Percentiles rank a stretch among this genome's conserved stretches.
Evolutionary conservation across 805 yeast genomes (phyloP).

Genomic region (Candida caryicola): DNA sequence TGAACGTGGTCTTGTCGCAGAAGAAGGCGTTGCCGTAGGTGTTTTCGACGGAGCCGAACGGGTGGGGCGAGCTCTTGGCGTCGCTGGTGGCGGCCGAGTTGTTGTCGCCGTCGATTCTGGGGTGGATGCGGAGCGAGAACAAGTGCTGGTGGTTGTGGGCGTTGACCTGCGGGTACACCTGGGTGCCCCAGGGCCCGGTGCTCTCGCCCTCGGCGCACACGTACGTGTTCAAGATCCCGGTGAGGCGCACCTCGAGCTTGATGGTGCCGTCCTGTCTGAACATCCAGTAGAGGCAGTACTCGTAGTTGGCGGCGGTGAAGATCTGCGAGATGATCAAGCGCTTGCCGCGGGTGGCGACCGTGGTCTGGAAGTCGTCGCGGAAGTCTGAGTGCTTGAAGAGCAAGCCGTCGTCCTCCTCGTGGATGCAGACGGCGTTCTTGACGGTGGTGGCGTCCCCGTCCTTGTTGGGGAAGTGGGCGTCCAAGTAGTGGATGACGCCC

Average conservation of each 20-base stretch:
- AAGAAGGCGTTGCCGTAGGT: conserved; percentile 76
- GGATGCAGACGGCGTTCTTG: conserved; percentile 78
- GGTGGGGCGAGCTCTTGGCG: conserved; percentile 56
- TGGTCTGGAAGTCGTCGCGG: conserved; percentile 74
- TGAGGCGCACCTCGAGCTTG: conserved; percentile 72
- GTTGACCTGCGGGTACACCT: conserved; percentile 74
- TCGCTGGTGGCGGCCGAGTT: conserved; percentile 71
- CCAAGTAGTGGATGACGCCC: conserved; percentile 80
- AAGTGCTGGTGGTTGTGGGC: conserved; percentile 88
- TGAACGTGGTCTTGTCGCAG: conserved; percentile 62
- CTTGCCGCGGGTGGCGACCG: conserved; percentile 72
- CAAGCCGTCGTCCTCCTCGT: conserved; percentile 82
- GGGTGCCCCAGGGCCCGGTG: conserved; percentile 75
- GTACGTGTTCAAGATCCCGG: conserved; percentile 80
- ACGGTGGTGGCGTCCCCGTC: conserved; percentile 67
- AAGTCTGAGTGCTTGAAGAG: conserved; percentile 81
- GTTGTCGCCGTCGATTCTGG: conserved; percentile 76
- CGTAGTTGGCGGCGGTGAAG: conserved; percentile 85
- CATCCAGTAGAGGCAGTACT: conserved; percentile 80
- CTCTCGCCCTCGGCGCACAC: conserved; percentile 62
- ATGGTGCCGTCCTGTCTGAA: conserved; percentile 83
- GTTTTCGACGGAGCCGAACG: conserved; percentile 66
- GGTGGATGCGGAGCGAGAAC: conserved; percentile 74
- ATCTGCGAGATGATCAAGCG: conserved; percentile 73
- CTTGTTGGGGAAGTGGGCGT: conserved; percentile 70